Evolutionary conservation across 148 eudicot species (phyloP), one percentile per base, ranked within the genome.

Genomic region (Rhododendron mucronatum): DNA sequence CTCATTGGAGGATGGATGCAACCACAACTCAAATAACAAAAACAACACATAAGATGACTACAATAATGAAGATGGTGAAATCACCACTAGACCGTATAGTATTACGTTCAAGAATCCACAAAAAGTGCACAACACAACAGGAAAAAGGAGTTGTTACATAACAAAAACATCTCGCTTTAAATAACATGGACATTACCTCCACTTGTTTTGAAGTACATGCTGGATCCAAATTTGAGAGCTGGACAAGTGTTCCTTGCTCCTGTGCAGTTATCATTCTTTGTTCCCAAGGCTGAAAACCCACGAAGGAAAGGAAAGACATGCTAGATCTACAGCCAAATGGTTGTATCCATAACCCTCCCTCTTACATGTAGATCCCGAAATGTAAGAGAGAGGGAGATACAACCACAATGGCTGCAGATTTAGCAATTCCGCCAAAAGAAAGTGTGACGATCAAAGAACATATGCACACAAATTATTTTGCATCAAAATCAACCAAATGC

Each of bases 181-280:
- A 47, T 21, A 39, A 1, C 37, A 28, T 18, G 85, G 20, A 39
- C 39, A 83, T 41, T 88, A 96, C 99, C 98, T 96, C 94, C 44
- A 95, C 93, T 37, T 96, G 97, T 75, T 90, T 83, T 37, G 97
- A 91, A 33, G 90, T 88, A 88, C 87, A 95, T 48, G 88, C 67
- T 82, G 94, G 96, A 88, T 94, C 93, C 92, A 96, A 87, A 87
- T 96, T 96, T 67, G 88, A 91, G 65, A 96, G 96, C 67, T 92
- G 83, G 74, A 96, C 87, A 82, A 94, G 91, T 55, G 80, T 91
- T 85, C 94, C 94, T 86, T 92, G 88, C 65, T 91, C 90, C 80
- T 82, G 78, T 26, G 98, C 95, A 39, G 21, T 86, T 88, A 90
- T 86, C 89, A 96, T 85, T 88, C 86, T 87, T 8, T 96, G 93